Base-by-base conservation (phyloP, 768 basidiomycete species). In the Mycena latifolia region DNA sequence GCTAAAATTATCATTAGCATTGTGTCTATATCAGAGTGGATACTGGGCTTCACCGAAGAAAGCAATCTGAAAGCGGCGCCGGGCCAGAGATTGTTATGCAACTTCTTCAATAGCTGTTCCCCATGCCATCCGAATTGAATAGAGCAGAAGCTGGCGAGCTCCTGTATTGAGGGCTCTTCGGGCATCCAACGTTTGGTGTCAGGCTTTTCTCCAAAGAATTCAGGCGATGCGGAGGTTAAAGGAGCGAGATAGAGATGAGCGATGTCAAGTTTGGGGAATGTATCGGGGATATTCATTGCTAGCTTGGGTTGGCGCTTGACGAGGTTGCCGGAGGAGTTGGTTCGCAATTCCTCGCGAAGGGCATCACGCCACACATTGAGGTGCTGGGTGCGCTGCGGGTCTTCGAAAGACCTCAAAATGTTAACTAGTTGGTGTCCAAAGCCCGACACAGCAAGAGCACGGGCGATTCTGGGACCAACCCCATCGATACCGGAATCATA, bases 51-150 rank as follows among this genome's bases (percentile, higher is more conserved):
- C 20, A 50, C 48, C 12, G 48, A 50, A 20, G 28, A 50, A 20
- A 50, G 15, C 48, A 50, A 20, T n/a, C 28, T 35, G 10, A 62
- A 55, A 8, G 31, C 53, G 5, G 31, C 61, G 2, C 29, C 61
- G 15, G 61, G 61, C 61, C 61, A 62, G 18, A 62, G 22, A 9
- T 46, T 62, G 3, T 22, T 17, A 9, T 54, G 28, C 8, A 62
- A 39, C 18, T 55, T 46, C 33, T 62, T 55, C 14, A 10, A 17
- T 47, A 22, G 3, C 31, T 41, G 5, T 11, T 33, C 31, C 6
- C 31, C 24, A 14, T 39, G 6, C 61, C 61, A 55, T n/a, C 45
- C 31, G 18, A 62, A 62, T 0, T n/a, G 10, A 1, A 6, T 1
- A 4, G 18, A n/a, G 22, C 61, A 62, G 11, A 62, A 24, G 17